A percentile compares a stretch with the other conserved stretches of the same genome.
phyloP scores from a whole-genome alignment of 2,329 filamentous ascomycete genomes.

The Phialemonium atrogriseum region DNA sequence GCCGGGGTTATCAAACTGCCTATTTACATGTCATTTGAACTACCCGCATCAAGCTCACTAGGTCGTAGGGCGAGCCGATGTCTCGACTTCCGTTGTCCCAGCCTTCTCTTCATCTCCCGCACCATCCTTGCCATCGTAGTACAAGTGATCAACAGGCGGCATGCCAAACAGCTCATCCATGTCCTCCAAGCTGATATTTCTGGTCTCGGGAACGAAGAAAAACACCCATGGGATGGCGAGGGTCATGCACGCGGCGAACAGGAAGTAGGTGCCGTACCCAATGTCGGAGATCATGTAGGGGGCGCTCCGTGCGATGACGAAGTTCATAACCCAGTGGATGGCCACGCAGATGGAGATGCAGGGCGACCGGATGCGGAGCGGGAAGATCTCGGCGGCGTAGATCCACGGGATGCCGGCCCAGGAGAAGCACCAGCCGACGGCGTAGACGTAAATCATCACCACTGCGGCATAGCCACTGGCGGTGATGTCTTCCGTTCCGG shows the following conservation, averaged over 20 bases:
- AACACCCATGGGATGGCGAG: constrained; percentile 36
- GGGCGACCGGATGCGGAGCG: constrained; percentile 15
- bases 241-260: constrained; percentile 40
- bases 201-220: constrained; percentile 44
- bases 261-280: constrained; percentile 43
- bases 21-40: too few relatives aligned
- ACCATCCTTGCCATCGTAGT: too few relatives aligned
- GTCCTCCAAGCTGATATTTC: constrained; percentile 39
- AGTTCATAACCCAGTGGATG: constrained; percentile 27
- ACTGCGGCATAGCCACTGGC: constrained; percentile 35
- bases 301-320: constrained; percentile 29
- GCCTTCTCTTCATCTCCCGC: too few relatives aligned
- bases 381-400: constrained; percentile 15
- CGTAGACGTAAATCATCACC: constrained; percentile 42
- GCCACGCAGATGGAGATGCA: constrained; percentile 15
- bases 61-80: too few relatives aligned
- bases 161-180: constrained; percentile 25
- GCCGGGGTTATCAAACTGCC: too few relatives aligned
- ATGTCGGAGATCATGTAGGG: constrained; percentile 32
- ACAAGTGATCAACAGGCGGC: too few relatives aligned
- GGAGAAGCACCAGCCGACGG: constrained; percentile 22
- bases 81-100: too few relatives aligned
- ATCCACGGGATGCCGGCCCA: constrained; percentile 19
- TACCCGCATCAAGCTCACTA: too few relatives aligned
- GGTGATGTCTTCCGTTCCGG: constrained; percentile 23